Conservation (phyloP, 768 basidiomycete genomes). For the Tricholoma sp. region DNA sequence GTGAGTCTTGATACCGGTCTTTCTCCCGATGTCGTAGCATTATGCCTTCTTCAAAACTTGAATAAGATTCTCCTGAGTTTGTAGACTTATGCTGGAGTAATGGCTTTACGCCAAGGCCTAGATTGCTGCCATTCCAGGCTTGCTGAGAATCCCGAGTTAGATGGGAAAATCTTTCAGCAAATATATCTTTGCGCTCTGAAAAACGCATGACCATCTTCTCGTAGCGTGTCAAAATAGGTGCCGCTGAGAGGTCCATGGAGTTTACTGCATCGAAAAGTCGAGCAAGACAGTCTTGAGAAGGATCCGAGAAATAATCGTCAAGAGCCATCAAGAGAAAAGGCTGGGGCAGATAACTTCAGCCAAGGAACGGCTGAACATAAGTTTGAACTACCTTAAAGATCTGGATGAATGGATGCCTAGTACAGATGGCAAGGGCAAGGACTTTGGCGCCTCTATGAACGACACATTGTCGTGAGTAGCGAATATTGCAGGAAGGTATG, state of each 20-base stretch:
- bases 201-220: constrained; percentile 89
- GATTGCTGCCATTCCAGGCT: constrained; percentile 21
- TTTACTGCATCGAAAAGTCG: constrained; percentile 92
- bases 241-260: constrained; percentile 77
- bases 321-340: constrained; percentile 90
- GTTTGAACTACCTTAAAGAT: constrained; percentile 74
- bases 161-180: constrained; percentile 74
- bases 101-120: constrained; percentile 20
- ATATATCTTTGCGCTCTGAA: constrained; percentile 89
- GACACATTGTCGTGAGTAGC: background rate
- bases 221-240: constrained; percentile 69
- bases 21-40: constrained; percentile 37
- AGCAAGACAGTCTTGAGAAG: constrained; percentile 85
- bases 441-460: constrained; percentile 79
- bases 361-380: constrained; percentile 1
- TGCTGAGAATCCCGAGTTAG: constrained; percentile 21
- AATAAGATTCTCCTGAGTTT: constrained; percentile 56
- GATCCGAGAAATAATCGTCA: constrained; percentile 89
- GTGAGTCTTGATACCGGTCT: constrained; percentile 27
- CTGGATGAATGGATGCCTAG: constrained; percentile 89
- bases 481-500: background rate
- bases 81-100: constrained; percentile 40
- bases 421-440: constrained; percentile 92
- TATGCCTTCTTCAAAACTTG: constrained; percentile 67
- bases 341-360: constrained; percentile 33